Evolutionary conservation across 2,329 filamentous ascomycete species (phyloP), one percentile per base, ranked within the genome.

Genomic region (Sclerotiophoma versabilis): DNA sequence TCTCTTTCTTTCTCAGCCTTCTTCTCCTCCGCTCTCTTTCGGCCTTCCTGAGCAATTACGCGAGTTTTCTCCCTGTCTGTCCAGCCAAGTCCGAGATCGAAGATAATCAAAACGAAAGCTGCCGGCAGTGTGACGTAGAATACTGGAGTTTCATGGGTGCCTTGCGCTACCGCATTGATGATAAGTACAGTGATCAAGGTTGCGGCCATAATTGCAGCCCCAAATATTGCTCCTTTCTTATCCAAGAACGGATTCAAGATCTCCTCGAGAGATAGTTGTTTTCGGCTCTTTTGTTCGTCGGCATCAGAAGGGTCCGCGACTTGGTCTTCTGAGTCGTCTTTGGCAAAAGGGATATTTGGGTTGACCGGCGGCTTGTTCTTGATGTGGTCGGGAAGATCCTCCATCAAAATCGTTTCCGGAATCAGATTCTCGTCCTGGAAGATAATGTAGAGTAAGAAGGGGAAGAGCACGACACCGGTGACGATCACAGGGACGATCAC

Each of bases 161-260:
- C 77, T 10, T 81, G 73, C 22, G 80, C 84, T 0, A 82, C 79
- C 2, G 88, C 88, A 44, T 91, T 91, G 23, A 91, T 68, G 0
- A 81, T 84, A 2, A 91, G 76, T 0, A 92, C 77, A 0, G 87
- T 86, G 51, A 90, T 76, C 22, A 92, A 79, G 0, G 88, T 89
- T 0, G 79, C 80, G 1, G 86, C 81, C 87, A 92, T 91, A 49
- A 91, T 78, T 5, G 84, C 59, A 0, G 81, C 84, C 1, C 87
- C 88, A 49, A 90, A 87, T 0, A 78, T 76, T 0, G 89, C 89
- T 8, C 88, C 84, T 2, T 78, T 76, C 59, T 85, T 88, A 66
- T 92, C 88, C 0, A 91, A 71, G 53, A 88, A 91, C 0, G 89
- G 89, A 59, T 91, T 90, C 82, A 91, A 84, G 63, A 91, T 89